These are phyloP conservation scores for Lyophyllum atratum DNA, from an alignment of 768 basidiomycete species.

Conservation along the genomic window DNA sequence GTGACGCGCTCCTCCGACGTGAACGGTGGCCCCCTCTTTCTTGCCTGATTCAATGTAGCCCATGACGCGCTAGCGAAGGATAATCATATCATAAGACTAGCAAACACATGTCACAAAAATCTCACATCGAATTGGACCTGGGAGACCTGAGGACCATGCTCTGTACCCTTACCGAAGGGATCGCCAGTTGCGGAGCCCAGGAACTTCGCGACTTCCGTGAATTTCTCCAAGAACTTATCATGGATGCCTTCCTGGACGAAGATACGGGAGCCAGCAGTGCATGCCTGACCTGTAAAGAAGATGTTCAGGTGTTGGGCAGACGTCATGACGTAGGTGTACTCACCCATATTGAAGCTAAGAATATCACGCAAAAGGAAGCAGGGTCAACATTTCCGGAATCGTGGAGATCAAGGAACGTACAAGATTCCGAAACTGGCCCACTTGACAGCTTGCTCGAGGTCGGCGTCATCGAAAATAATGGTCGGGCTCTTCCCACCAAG, in stretches of 20 bases:
- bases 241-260: constrained; percentile 82
- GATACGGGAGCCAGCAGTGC: constrained; percentile 82
- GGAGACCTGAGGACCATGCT: constrained; percentile 77
- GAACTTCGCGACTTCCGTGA: constrained; percentile 48
- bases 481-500: constrained; percentile 77
- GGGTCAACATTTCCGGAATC: not conserved
- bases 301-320: not conserved
- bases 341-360: constrained; percentile 39
- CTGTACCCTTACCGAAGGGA: constrained; percentile 56
- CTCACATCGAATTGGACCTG: constrained; percentile 67
- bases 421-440: constrained; percentile 77
- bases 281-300: constrained; percentile 56
- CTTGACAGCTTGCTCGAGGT: constrained; percentile 69
- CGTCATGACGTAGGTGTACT: not conserved
- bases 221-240: constrained; percentile 69
- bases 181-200: constrained; percentile 57
- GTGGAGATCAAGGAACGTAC: constrained; percentile 43
- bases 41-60: constrained; percentile 76
- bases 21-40: constrained; percentile 64
- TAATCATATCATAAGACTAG: too few species aligned
- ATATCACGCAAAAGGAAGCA: not conserved
- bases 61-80: constrained; percentile 57
- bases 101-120: too few species aligned
- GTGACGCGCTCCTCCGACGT: constrained; percentile 58
- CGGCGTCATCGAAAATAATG: constrained; percentile 74